A percentile compares a stretch with the other conserved stretches of the same genome.
phyloP scores from a whole-genome alignment of 1,139 yeast genomes.

The Debaryomyces singareniensis region DNA sequence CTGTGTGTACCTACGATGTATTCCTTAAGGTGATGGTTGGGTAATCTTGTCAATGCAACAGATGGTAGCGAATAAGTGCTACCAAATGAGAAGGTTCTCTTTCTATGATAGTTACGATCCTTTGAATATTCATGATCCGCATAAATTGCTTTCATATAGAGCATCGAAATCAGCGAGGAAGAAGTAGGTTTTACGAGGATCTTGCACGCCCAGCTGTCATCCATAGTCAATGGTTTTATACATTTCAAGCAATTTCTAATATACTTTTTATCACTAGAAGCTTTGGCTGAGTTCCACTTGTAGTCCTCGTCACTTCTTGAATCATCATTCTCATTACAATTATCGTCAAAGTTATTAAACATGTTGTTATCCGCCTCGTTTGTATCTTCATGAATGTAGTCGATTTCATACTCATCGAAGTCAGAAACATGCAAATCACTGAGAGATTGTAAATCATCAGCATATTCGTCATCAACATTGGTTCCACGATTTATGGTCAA shows the following conservation, averaged over 20 bases:
- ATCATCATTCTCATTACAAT: constrained; percentile 13
- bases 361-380: constrained; percentile 7
- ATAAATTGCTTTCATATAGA: constrained; percentile 10
- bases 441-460: constrained; percentile 24
- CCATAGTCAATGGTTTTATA: constrained; percentile 47
- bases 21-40: constrained; percentile 35
- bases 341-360: constrained; percentile 7
- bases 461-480: constrained; percentile 16
- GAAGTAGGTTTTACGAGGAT: constrained; percentile 39
- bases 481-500: background rate
- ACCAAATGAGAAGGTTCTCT: constrained; percentile 11
- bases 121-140: background rate
- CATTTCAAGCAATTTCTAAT: constrained; percentile 53
- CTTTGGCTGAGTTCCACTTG: constrained; percentile 45
- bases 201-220: constrained; percentile 51
- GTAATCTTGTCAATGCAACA: constrained; percentile 23
- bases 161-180: constrained; percentile 21
- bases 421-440: constrained; percentile 33
- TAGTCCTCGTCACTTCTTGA: constrained; percentile 7
- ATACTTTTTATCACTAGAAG: constrained; percentile 38
- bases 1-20: constrained; percentile 38
- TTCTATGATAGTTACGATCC: constrained; percentile 5
- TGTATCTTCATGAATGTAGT: constrained; percentile 11
- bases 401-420: constrained; percentile 28
- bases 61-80: constrained; percentile 11